phyloP scores from a whole-genome alignment of 805 yeast genomes.

The Scheffersomyces coipomensis region DNA sequence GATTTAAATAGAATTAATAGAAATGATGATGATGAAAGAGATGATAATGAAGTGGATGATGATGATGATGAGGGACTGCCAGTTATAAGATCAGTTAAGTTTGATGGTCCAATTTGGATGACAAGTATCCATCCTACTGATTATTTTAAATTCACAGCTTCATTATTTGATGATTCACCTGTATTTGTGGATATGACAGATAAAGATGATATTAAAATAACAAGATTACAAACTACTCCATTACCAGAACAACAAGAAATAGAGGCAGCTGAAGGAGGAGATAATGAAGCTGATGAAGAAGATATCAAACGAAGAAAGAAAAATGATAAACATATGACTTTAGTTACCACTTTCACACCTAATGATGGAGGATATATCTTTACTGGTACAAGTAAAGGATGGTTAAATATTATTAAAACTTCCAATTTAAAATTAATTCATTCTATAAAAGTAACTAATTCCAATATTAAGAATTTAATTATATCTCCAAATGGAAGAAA shows the following conservation, averaged over 20 bases:
- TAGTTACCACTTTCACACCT: constrained; percentile 47
- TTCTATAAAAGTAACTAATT: constrained; percentile 56
- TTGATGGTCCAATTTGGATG: constrained; percentile 76
- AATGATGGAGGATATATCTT: constrained; percentile 56
- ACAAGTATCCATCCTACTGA: constrained; percentile 55
- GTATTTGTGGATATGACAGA: constrained; percentile 44
- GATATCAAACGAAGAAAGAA: constrained; percentile 11
- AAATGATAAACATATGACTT: constrained; percentile 42
- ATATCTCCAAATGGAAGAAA: constrained; percentile 59
- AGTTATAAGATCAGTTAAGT: constrained; percentile 44
- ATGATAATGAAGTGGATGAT: background rate
- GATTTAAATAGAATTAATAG: constrained; percentile 48
- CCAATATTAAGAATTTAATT: constrained; percentile 69
- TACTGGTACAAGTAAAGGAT: constrained; percentile 81
- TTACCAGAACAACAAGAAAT: constrained; percentile 8
- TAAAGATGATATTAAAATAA: constrained; percentile 14
- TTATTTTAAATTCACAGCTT: constrained; percentile 52
- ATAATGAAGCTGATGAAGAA: constrained; percentile 14
- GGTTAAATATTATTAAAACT: constrained; percentile 51
- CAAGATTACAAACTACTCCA: constrained; percentile 16
- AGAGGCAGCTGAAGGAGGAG: constrained; percentile 5
- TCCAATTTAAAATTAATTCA: constrained; percentile 36
- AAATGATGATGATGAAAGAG: background rate
- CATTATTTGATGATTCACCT: constrained; percentile 63
- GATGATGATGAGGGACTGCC: constrained; percentile 20